Evolutionary conservation across 1,284 basidiomycete genomes (phyloP), one percentile per base, ranked within the genome.

Genomic region (Trametes pubescens): DNA sequence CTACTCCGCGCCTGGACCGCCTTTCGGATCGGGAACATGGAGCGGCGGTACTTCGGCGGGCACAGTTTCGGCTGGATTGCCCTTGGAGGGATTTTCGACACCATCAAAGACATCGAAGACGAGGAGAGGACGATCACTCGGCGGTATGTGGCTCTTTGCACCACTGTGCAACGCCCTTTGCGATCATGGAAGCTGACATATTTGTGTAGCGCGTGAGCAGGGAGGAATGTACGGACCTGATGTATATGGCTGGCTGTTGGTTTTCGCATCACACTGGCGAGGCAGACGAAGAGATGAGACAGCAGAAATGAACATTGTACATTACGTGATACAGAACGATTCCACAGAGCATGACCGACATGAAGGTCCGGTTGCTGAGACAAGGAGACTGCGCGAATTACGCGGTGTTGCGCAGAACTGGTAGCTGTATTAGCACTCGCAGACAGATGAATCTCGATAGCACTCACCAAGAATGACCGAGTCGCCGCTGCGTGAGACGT

Each of bases 381-480:
- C 22, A 16, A 52, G 21, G 10, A 40, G 53, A 29, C 38, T n/a
- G 32, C 11, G 11, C 37, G 38, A 32, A 48, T 48, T 69, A 95
- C 73, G 93, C 90, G 73, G 94, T 93, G 78, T 95, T 95, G 71
- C 94, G 91, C 65, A 96, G 83, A 72, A 95, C 94, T 95, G 65
- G 16, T 61, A 53, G 61, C 22, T 46, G 54, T 69, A 69, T 61
- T 18, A 73, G 64, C 57, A 35, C 13, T 4, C 11, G n/a, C 49
- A n/a, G n/a, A 2, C 9, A 26, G 16, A 10, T 18, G 3, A 11
- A 40, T 24, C 10, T 18, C 2, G 29, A 7, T 11, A 32, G 18
- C 10, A 83, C 91, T 80, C 74, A 97, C 96, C 92, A 62, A 98
- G 84, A 71, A 98, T 96, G 18, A 98, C 96, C 47, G 96, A 98